Evolutionary conservation across 192 early-diverging fungal species (phyloP).

Genomic region (Obelidium mucronatum): DNA sequence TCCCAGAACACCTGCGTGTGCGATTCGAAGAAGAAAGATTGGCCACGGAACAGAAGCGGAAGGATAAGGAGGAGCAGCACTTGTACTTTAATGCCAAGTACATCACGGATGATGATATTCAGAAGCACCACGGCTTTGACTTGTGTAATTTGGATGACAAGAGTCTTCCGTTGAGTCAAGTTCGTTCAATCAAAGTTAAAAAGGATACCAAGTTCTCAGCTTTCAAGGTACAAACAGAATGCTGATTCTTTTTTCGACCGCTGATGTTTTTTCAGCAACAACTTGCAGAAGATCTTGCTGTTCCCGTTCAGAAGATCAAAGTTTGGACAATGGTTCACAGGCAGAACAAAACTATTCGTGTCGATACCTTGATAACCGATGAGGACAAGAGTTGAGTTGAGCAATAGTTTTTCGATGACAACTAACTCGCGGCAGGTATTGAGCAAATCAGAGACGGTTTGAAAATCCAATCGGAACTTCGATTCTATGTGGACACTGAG

Average conservation of each 20-base stretch:
- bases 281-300: conserved; percentile 54
- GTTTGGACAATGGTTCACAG: conserved; percentile 88
- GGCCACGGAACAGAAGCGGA: conserved; percentile 63
- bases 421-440: conserved; percentile 29
- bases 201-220: conserved; percentile 61
- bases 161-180: conserved; percentile 33
- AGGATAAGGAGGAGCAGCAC: conserved; percentile 75
- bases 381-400: conserved; percentile 53
- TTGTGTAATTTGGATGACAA: conserved; percentile 76
- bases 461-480: conserved; percentile 44
- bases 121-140: conserved; percentile 83
- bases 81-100: conserved; percentile 71
- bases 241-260: too few species aligned
- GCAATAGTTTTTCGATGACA: conserved; percentile 10
- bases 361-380: conserved; percentile 73
- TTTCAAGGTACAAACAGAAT: conserved; percentile 39
- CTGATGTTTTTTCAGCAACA: conserved; percentile 46
- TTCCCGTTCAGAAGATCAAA: conserved; percentile 65
- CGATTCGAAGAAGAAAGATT: conserved; percentile 68
- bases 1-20: conserved; percentile 80
- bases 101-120: conserved; percentile 71
- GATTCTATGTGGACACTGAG: conserved; percentile 51
- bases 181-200: conserved; percentile 52
- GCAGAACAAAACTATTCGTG: conserved; percentile 89
- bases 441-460: conserved; percentile 38